Evolutionary conservation across 139 green algal species (phyloP).

Genomic region (Desmodesmus armatus): DNA sequence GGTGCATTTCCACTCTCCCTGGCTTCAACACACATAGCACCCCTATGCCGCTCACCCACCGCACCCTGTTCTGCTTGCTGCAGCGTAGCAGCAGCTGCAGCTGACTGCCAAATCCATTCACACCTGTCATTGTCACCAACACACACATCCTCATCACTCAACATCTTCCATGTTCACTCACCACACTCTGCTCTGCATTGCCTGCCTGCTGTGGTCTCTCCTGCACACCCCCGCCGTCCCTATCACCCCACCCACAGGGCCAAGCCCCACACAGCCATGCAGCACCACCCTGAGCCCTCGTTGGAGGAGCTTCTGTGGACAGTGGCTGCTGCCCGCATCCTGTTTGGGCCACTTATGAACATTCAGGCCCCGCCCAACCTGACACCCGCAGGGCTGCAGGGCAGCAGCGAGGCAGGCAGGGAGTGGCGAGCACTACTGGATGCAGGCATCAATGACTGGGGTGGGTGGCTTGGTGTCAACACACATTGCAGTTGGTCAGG

Average conservation of each 20-base stretch:
- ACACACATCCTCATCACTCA: not conserved
- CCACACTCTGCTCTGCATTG: not conserved
- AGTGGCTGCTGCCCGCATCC: conserved; percentile 77
- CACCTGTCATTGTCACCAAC: not conserved
- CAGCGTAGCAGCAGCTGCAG: no score
- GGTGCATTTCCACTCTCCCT: no score
- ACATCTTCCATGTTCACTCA: not conserved
- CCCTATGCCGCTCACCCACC: no score
- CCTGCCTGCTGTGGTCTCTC: not conserved
- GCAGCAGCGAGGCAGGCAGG: conserved; percentile 6
- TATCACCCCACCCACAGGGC: conserved; percentile 47
- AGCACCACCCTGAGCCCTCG: conserved; percentile 55
- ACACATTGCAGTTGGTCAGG: no score
- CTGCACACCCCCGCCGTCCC: no score
- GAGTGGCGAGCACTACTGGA: conserved; percentile 79
- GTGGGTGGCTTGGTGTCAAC: no score
- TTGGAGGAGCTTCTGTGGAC: conserved; percentile 85
- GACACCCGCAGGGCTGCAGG: conserved; percentile 58
- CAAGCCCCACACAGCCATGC: conserved; percentile 85
- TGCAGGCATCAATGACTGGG: conserved; percentile 92
- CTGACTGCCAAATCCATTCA: no score
- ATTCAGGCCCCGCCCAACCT: conserved; percentile 92
- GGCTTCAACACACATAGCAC: no score
- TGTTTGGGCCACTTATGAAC: conserved; percentile 78
- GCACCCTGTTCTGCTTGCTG: no score